Percentiles rank a stretch among this genome's conserved stretches.
Evolutionary conservation across 1,284 basidiomycete species (phyloP).

Genomic region (Microbotryum intermedium): DNA sequence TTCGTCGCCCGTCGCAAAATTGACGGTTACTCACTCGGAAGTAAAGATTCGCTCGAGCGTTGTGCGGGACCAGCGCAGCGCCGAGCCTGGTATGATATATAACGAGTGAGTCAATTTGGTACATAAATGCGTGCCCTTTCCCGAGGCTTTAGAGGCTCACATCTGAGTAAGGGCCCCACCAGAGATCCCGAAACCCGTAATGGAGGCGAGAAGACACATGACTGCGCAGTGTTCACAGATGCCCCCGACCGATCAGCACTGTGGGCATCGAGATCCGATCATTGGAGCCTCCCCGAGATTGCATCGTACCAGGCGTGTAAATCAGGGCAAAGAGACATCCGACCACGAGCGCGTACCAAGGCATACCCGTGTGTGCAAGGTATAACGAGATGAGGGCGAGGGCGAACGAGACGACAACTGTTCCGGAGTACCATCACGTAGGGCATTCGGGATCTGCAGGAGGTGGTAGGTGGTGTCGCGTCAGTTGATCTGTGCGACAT

Average conservation of each 20-base stretch:
- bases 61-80: slow-evolving; percentile 53
- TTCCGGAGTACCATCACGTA: too few species aligned
- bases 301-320: slow-evolving; percentile 26
- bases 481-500: too few species aligned
- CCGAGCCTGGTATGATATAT: slow-evolving; percentile 47
- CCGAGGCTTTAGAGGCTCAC: slow-evolving; percentile 2
- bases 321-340: slow-evolving; percentile 48
- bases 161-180: slow-evolving; percentile 53
- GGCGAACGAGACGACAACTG: too few species aligned
- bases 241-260: background rate
- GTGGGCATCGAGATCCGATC: background rate
- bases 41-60: slow-evolving; percentile 50
- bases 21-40: slow-evolving; percentile 35
- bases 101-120: too few species aligned
- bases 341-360: slow-evolving; percentile 50
- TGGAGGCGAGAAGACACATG: slow-evolving; percentile 48
- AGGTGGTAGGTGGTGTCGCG: too few species aligned
- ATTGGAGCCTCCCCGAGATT: too few species aligned
- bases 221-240: slow-evolving; percentile 30
- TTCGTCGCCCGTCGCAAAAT: too few species aligned
- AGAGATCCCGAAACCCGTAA: slow-evolving; percentile 48
- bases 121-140: too few species aligned
- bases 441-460: too few species aligned
- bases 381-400: slow-evolving; percentile 18
- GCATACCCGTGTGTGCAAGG: slow-evolving; percentile 43